Percentiles rank a stretch among this genome's conserved stretches.
Conservation (phyloP, 306 rosid genomes). For the Lagenaria siceraria region DNA sequence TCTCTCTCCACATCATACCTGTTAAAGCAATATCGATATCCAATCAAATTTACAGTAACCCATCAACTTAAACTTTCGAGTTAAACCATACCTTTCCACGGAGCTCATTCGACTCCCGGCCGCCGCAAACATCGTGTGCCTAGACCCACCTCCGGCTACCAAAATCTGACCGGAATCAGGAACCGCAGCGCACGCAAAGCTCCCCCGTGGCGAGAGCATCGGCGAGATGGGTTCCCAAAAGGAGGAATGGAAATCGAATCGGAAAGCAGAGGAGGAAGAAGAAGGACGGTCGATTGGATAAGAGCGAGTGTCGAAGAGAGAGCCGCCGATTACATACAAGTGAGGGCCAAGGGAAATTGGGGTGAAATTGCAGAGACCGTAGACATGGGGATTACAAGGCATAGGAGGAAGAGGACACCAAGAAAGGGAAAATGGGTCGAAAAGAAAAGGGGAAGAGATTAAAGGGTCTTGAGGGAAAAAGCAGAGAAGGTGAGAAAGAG, state of each 20-base stretch:
- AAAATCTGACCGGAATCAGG: slow-evolving; percentile 24
- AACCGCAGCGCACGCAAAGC: slow-evolving; percentile 62
- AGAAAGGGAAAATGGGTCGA: slow-evolving; percentile 49
- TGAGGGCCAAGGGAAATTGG: slow-evolving; percentile 42
- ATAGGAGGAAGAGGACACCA: slow-evolving; percentile 72
- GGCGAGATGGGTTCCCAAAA: slow-evolving; percentile 48
- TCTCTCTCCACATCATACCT: slow-evolving; percentile 43
- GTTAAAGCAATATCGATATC: neutral
- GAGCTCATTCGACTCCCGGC: slow-evolving; percentile 59
- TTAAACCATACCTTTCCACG: slow-evolving; percentile 42
- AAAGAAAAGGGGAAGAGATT: slow-evolving; percentile 47
- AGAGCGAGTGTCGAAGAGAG: slow-evolving; percentile 81
- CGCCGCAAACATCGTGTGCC: slow-evolving; percentile 57
- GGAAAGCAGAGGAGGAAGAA: slow-evolving; percentile 34
- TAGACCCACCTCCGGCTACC: slow-evolving; percentile 82
- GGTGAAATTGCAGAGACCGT: slow-evolving; percentile 75
- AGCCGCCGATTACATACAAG: slow-evolving; percentile 64
- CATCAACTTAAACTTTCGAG: neutral
- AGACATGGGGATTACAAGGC: slow-evolving; percentile 65
- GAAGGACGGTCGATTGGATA: slow-evolving; percentile 78
- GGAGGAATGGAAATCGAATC: slow-evolving; percentile 35
- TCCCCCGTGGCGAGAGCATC: slow-evolving; percentile 65
- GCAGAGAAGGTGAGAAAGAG: slow-evolving; percentile 44
- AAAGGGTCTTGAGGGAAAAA: slow-evolving; percentile 73
- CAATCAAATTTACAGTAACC: neutral